phyloP scores from a whole-genome alignment of 352 stramenopile genomes.

The Thalassiosira delicatula region DNA sequence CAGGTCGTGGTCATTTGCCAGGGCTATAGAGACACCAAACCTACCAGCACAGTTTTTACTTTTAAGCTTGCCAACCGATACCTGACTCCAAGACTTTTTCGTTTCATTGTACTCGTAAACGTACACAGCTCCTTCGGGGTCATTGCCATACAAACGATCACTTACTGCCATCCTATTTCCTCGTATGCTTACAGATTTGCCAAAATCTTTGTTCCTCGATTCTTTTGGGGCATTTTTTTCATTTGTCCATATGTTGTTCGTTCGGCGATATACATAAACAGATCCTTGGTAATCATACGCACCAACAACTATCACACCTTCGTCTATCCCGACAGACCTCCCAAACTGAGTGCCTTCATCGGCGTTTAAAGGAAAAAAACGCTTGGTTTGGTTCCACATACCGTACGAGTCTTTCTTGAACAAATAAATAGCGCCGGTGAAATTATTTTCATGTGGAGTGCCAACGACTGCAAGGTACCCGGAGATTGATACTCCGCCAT shows the following conservation, averaged over 20 bases:
- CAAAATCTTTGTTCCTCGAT: neutral
- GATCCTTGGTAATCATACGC: neutral
- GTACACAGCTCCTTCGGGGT: neutral
- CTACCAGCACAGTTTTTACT: neutral
- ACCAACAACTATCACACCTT: neutral
- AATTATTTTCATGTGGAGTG: neutral
- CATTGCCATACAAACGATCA: neutral
- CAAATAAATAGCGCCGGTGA: neutral
- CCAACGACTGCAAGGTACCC: neutral
- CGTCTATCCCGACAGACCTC: no score
- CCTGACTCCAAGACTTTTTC: neutral
- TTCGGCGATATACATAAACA: neutral
- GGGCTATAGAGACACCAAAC: neutral
- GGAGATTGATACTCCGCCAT: neutral
- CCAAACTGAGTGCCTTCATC: no score
- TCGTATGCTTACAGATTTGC: neutral
- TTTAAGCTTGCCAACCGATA: neutral
- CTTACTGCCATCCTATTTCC: constrained; percentile 1
- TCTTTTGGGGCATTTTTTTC: neutral
- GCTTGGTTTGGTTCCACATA: no score
- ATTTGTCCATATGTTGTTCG: neutral
- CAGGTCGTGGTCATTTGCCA: neutral
- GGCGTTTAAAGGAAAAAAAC: no score
- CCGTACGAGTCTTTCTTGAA: neutral
- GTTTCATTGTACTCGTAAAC: neutral